Conservation (phyloP, 345 rosid species). For the Lumnitzera littorea region DNA sequence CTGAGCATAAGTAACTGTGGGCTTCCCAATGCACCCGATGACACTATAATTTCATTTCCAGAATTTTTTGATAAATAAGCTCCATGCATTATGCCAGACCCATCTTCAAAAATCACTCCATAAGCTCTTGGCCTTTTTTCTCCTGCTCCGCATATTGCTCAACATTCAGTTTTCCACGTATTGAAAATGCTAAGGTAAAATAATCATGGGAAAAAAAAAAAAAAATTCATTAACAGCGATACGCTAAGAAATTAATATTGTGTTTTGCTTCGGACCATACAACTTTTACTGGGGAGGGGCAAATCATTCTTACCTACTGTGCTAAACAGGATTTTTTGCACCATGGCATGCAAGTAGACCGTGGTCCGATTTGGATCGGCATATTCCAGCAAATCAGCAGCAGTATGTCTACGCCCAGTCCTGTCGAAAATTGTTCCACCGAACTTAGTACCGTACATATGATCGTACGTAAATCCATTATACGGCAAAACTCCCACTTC, state of each 20-base stretch:
- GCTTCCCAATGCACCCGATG: slow-evolving; percentile 86
- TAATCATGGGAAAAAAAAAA: background rate
- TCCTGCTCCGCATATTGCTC: slow-evolving; percentile 6
- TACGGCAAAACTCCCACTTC: slow-evolving; percentile 60
- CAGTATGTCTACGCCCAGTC: slow-evolving; percentile 65
- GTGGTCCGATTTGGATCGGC: slow-evolving; percentile 35
- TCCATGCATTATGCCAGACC: slow-evolving; percentile 32
- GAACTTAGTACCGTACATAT: slow-evolving; percentile 58
- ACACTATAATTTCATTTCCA: slow-evolving; percentile 52
- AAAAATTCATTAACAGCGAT: too few species aligned
- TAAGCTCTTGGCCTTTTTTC: slow-evolving; percentile 45
- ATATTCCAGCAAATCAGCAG: slow-evolving; percentile 70
- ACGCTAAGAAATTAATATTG: too few species aligned
- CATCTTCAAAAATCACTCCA: slow-evolving; percentile 58
- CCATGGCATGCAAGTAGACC: slow-evolving; percentile 67
- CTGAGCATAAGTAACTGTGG: slow-evolving; percentile 81
- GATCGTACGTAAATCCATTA: slow-evolving; percentile 68
- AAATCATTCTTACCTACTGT: slow-evolving; percentile 23
- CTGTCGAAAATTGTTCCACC: slow-evolving; percentile 70
- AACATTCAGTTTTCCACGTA: background rate
- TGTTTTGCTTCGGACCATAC: too few species aligned
- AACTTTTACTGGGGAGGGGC: too few species aligned
- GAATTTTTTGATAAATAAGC: slow-evolving; percentile 26
- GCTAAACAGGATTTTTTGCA: slow-evolving; percentile 44
- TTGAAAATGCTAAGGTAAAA: background rate